phyloP scores from a whole-genome alignment of 345 rosid genomes.

The Populus simonii region DNA sequence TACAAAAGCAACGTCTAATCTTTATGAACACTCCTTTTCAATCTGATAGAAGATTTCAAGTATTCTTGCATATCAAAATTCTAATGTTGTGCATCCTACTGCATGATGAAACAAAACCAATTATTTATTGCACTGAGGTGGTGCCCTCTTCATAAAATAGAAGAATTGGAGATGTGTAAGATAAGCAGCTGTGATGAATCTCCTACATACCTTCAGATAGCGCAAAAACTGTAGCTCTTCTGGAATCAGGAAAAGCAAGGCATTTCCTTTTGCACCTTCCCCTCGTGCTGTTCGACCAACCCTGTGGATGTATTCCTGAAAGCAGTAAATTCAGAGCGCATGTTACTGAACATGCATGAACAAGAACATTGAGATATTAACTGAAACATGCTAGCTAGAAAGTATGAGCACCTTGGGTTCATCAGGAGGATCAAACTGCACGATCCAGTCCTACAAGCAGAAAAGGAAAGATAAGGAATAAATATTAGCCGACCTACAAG shows the following conservation, averaged over 20 bases:
- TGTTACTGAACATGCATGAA: slow-evolving; percentile 5
- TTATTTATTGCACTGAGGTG: not conserved
- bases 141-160: not conserved
- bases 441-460: slow-evolving; percentile 82
- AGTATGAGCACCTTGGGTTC: slow-evolving; percentile 64
- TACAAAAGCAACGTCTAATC: not conserved
- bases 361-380: not conserved
- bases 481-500: not conserved
- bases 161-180: not conserved
- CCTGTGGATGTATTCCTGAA: slow-evolving; percentile 95
- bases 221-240: slow-evolving; percentile 90
- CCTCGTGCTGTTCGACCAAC: slow-evolving; percentile 99
- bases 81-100: not conserved
- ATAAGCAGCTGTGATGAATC: not conserved
- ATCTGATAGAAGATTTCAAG: not conserved
- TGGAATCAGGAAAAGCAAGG: slow-evolving; percentile 82
- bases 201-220: slow-evolving; percentile 64
- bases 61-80: not conserved
- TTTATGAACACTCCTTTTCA: not conserved
- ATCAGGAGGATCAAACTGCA: slow-evolving; percentile 99
- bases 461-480: slow-evolving; percentile 2
- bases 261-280: slow-evolving; percentile 96
- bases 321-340: slow-evolving; percentile 6
- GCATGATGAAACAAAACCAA: not conserved
- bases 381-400: not conserved